Evolutionary conservation across 768 basidiomycete genomes (phyloP).

Genomic region (Candolleomyces efflorescens): DNA sequence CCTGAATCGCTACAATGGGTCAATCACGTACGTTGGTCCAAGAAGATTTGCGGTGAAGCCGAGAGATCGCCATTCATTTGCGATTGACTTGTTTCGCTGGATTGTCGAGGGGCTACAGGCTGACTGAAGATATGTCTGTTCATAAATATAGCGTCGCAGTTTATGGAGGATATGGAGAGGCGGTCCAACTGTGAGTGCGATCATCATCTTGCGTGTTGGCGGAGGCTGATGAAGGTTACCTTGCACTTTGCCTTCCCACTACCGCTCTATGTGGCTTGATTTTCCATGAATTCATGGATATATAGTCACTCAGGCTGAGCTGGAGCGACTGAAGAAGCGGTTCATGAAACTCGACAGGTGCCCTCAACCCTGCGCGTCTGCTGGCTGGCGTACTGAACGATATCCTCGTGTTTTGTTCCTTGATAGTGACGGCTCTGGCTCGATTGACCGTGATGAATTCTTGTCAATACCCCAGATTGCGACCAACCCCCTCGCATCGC

Average conservation of each 20-base stretch:
- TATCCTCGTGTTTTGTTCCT: not conserved
- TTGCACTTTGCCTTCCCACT: not conserved
- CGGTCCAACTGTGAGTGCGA: slow-evolving; percentile 89
- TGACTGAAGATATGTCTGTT: not conserved
- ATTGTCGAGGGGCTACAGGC: not conserved
- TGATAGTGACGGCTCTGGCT: slow-evolving; percentile 88
- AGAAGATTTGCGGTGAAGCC: slow-evolving; percentile 6
- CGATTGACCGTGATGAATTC: slow-evolving; percentile 98
- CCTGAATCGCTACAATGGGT: slow-evolving; percentile 49
- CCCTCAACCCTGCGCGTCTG: not conserved
- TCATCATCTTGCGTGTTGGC: not conserved
- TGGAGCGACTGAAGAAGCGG: slow-evolving; percentile 95
- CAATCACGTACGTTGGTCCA: slow-evolving; percentile 67
- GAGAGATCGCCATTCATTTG: slow-evolving; percentile 5
- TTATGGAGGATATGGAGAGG: slow-evolving; percentile 97
- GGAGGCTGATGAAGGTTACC: not conserved
- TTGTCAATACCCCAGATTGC: slow-evolving; percentile 98
- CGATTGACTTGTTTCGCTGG: not conserved
- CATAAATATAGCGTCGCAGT: slow-evolving; percentile 67
- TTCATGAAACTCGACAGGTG: slow-evolving; percentile 99
- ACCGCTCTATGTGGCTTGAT: not conserved
- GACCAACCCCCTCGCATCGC: slow-evolving; percentile 91
- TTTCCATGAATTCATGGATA: slow-evolving; percentile 9
- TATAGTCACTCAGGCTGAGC: slow-evolving; percentile 88
- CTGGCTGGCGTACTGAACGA: not conserved